A percentile compares a stretch with the other conserved stretches of the same genome.
These are phyloP conservation scores for Acanthamoeba lenticulata DNA, from an alignment of 208 protist genomes.

Conservation along the genomic window DNA sequence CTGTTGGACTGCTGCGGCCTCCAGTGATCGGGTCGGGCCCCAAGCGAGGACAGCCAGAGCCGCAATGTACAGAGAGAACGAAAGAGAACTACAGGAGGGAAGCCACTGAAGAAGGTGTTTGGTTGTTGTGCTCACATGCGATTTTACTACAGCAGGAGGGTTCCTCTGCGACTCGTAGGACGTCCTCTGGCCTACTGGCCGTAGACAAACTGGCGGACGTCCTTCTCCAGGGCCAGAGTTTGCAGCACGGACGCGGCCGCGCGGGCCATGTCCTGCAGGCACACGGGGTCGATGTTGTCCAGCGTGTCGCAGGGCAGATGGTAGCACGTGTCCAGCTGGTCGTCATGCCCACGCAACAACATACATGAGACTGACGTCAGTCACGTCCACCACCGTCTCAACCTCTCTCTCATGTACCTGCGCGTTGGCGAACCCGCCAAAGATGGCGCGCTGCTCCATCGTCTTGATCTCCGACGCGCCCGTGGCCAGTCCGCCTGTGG, in stretches of 20 bases:
- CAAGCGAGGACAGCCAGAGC: too few relatives aligned
- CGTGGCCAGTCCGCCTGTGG: not conserved
- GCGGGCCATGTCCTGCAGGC: not conserved
- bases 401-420: not conserved
- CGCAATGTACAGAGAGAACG: too few relatives aligned
- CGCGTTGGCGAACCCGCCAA: constrained; percentile 5
- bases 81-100: too few relatives aligned
- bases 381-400: not conserved
- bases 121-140: too few relatives aligned
- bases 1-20: not conserved
- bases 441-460: constrained; percentile 10
- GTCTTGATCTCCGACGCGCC: not conserved
- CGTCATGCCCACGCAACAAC: too few relatives aligned
- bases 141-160: too few relatives aligned
- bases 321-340: constrained; percentile 42
- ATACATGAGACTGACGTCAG: not conserved
- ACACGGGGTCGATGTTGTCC: constrained; percentile 36
- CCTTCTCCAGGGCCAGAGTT: not conserved
- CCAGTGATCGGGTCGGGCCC: too few relatives aligned
- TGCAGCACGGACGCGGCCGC: not conserved
- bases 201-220: constrained; percentile 6
- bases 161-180: too few relatives aligned
- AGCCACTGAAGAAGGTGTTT: too few relatives aligned
- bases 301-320: not conserved
- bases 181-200: not conserved